Base-by-base conservation (phyloP, 768 basidiomycete genomes). In the Mycena venus region DNA sequence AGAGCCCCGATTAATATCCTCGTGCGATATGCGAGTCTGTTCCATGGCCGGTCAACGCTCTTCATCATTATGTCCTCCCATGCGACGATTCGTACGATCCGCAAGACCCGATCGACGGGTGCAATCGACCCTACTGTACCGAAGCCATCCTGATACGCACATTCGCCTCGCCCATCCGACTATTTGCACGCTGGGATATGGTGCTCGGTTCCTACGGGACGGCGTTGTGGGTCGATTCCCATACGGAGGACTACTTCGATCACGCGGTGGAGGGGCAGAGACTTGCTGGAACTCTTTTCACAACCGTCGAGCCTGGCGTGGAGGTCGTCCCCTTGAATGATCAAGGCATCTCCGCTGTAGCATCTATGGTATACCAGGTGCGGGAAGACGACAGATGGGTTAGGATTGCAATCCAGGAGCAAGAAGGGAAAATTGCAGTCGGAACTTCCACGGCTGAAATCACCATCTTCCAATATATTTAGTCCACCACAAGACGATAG, bases 31-130 rank as follows among this genome's bases (percentile, higher is more conserved):
- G 88, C 87, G 15, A 91, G 88, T 78, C 85, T 83, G 65, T 90
- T 88, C 72, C 92, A 3, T 93, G 92, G 93, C 91, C 92, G 0
- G 88, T 91, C 73, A 93, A 94, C 80, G 81, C 91, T 29, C 84
- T 94, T n/a, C 91, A 93, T 75, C 90, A 91, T 79, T 92, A 88
- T 78, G 78, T 86, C 38, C 84, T 94, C 19, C 79, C 79, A 2
- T 87, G 88, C 0, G 90, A 91, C 78, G 75, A 81, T 4, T 67
- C 78, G 8, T 90, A 86, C 77, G 74, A 79, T 34, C 70, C 73
- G 19, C 68, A 73, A 29, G 68, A 74, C 23, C 76, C 76, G 4
- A 77, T 81, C n/a, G 80, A 77, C 47, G 63, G 80, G 42, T 74
- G 79, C 29, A 90, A 90, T 66, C 70, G 86, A 15, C 91, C 91